Evolutionary conservation across 257 asterid genomes (phyloP).

Genomic region (Phtheirospermum japonicum): DNA sequence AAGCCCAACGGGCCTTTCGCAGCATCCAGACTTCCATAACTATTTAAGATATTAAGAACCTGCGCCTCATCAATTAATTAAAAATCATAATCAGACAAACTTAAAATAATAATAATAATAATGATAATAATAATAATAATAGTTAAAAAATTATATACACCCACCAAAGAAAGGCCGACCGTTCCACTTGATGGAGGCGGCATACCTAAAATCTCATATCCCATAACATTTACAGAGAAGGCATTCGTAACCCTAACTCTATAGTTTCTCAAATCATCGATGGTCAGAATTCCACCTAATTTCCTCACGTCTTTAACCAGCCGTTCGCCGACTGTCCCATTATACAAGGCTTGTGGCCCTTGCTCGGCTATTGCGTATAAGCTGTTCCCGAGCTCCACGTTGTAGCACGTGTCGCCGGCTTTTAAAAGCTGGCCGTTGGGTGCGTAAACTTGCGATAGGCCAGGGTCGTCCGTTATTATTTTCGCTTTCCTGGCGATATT

Average conservation of each 20-base stretch:
- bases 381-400: conserved; percentile 68
- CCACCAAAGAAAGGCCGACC: conserved; percentile 75
- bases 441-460: conserved; percentile 59
- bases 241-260: conserved; percentile 52
- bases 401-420: conserved; percentile 74
- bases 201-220: conserved; percentile 79
- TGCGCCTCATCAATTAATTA: conserved; percentile 26
- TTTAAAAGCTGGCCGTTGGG: conserved; percentile 64
- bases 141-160: conserved; percentile 18
- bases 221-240: conserved; percentile 56
- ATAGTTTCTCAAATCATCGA: conserved; percentile 77
- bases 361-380: conserved; percentile 65
- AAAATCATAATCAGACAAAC: neutral
- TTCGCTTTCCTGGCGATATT: conserved; percentile 30
- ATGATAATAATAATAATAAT: too few species aligned
- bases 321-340: conserved; percentile 66
- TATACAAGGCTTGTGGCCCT: conserved; percentile 71
- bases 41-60: conserved; percentile 67
- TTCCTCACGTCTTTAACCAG: conserved; percentile 59
- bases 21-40: conserved; percentile 48
- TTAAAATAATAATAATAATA: too few species aligned
- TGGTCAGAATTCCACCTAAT: conserved; percentile 79
- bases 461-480: conserved; percentile 55
- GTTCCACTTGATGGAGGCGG: conserved; percentile 97
- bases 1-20: conserved; percentile 62